Base-by-base conservation (phyloP, 2,329 filamentous ascomycete genomes). In the Metarhizium guizhouense region DNA sequence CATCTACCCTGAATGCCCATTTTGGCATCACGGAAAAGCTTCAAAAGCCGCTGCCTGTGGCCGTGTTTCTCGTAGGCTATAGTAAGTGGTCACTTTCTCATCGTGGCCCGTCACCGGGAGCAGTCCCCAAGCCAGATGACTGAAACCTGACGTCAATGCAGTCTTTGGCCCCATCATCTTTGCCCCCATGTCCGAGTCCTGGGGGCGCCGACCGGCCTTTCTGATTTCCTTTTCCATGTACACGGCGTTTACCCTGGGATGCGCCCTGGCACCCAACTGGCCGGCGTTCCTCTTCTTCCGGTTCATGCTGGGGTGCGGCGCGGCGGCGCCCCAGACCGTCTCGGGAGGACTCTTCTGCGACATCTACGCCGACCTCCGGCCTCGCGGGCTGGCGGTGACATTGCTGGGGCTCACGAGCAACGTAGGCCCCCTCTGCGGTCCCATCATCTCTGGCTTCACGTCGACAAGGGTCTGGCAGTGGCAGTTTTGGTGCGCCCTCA, bases 171-270 rank as follows among this genome's bases (percentile, higher is more conserved):
- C 74, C 1, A 56, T 74, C 1, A 55, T 73, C 1, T 74, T 71
- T 43, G 73, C 70, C 4, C 74, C 74, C 0, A 58, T 75, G 2
- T 74, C 70, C n/a, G 74, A 76, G 52, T 65, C 69, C 2, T 63
- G 69, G 45, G 74, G 74, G 1, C 66, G 74, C 1, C 68, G 63
- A 51, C 63, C 67, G 1, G 69, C 76, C 6, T 62, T 84, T 57
- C 68, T 83, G 0, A 69, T 64, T 10, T 77, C 80, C 0, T 82
- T 83, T 57, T 50, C 66, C n/a, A 60, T 68, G 3, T 74, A 70
- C 55, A 69, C 67, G 8, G 50, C 71, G 4, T 74, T 65, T 52
- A 76, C 71, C 0, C 64, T 74, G 45, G 73, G 65, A 5, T 75
- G 71, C 55, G 72, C 74, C 0, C 54, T 76, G 1, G 69, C 72